Evolutionary conservation across 352 stramenopile species (phyloP).

Genomic region (Albugo laibachii): DNA sequence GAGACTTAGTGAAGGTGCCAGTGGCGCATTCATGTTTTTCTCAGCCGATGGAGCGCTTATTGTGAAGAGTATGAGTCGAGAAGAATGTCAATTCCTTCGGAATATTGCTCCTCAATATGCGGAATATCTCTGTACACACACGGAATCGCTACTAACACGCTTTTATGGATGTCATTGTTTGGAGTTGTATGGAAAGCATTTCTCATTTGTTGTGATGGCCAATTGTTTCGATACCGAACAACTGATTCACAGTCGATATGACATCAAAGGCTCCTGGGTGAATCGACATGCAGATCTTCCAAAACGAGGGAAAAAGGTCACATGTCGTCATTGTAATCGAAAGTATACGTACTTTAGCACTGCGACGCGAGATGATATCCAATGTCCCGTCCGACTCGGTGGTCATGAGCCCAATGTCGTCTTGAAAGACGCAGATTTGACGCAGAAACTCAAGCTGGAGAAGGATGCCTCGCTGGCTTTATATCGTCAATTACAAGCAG

Average conservation of each 20-base stretch:
- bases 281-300: conserved; percentile 64
- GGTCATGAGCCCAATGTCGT: conserved; percentile 77
- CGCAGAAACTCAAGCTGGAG: conserved; percentile 75
- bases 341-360: conserved; percentile 61
- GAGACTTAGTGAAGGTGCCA: conserved; percentile 71
- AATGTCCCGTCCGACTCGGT: conserved; percentile 49
- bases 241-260: conserved; percentile 73
- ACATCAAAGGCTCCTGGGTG: conserved; percentile 84
- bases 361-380: conserved; percentile 28
- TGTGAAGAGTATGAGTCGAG: conserved; percentile 79
- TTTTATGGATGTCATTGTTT: conserved; percentile 84
- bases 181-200: conserved; percentile 80
- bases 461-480: conserved; percentile 46
- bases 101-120: conserved; percentile 76
- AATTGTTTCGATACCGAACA: conserved; percentile 83
- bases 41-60: conserved; percentile 75
- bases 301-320: conserved; percentile 76
- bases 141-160: conserved; percentile 68
- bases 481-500: conserved; percentile 55
- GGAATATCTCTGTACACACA: conserved; percentile 70
- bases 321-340: conserved; percentile 72
- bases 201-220: conserved; percentile 85
- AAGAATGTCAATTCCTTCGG: conserved; percentile 74
- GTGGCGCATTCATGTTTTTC: conserved; percentile 85
- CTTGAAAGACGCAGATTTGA: conserved; percentile 77